Base-by-base conservation (phyloP, 108 stramenopile species). In the Seminavis robusta region DNA sequence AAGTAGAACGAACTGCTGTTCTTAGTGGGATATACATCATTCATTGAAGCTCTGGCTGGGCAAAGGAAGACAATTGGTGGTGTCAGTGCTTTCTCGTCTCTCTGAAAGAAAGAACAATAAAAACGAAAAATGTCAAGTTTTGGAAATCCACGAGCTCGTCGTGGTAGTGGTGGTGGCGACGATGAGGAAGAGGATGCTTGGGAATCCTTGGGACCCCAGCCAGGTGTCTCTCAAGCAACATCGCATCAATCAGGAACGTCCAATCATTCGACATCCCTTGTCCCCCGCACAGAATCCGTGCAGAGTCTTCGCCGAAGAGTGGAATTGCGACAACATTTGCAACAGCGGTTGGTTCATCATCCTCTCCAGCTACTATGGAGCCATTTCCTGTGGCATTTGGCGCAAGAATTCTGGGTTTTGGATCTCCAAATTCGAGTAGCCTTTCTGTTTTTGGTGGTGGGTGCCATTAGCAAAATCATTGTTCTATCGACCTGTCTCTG, bases 391-490 rank as follows among this genome's bases (percentile, higher is more conserved):
- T 30, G 33, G 10, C 50, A 74, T 62, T 28, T 61, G 6, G 48
- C 47, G 1, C 47, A 33, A 38, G 59, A 67, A 61, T n/a, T 67
- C 4, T 67, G 65, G 65, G 20, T 28, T 0, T 31, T 59, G 33
- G 62, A 72, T 26, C 21, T 55, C n/a, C 52, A 33, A 3, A 59
- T 60, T 33, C 71, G 63, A 41, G 15, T 61, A 19, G 71, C 64
- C 11, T 13, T 65, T 23, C 10, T 47, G 8, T 21, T 73, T 25
- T 27, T 73, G 23, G 32, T 46, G 1, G 3, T 34, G 8, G 71
- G 71, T 4, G 26, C 49, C 20, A 9, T 37, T 10, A 32, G 43
- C 4, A 51, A 63, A 55, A 13, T 54, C 13, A 33, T 73, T 37
- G 11, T 65, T 19, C 28, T 51, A 38, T 54, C 52, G 20, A 47